Evolutionary conservation across 495 filamentous ascomycete genomes (phyloP).

Genomic region (Xylaria venustula): DNA sequence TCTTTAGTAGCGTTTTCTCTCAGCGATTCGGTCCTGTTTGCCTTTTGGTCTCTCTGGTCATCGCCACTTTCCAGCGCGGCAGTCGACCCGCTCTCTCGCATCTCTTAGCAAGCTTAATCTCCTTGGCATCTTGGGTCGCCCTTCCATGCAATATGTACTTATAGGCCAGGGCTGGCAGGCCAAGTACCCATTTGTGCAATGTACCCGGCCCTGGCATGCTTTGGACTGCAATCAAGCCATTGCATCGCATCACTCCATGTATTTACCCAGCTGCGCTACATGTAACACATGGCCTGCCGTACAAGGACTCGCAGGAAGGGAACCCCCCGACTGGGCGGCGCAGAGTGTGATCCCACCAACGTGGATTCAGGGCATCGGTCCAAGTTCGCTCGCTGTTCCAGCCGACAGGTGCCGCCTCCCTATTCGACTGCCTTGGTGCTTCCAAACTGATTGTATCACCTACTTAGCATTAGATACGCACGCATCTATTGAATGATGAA

Average conservation of each 20-base stretch:
- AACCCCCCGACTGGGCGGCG: conserved; percentile 10
- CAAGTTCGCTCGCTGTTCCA: neutral
- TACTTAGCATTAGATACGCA: too few species aligned
- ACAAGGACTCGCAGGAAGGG: neutral
- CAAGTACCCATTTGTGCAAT: too few species aligned
- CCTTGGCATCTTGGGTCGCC: neutral
- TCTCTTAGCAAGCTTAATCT: neutral
- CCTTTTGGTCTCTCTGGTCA: too few species aligned
- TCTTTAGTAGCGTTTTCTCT: neutral
- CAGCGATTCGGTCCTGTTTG: conserved; percentile 8
- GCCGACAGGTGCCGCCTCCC: too few species aligned
- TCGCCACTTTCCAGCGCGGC: neutral
- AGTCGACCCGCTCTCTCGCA: neutral
- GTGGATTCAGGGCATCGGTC: conserved; percentile 3
- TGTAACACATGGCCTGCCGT: neutral
- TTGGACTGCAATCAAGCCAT: too few species aligned
- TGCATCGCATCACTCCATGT: too few species aligned
- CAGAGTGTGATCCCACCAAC: conserved; percentile 14
- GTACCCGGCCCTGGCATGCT: too few species aligned
- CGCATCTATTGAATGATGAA: too few species aligned
- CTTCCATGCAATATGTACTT: neutral
- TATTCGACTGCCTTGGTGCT: too few species aligned
- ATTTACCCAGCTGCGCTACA: neutral
- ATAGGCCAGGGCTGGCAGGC: too few species aligned
- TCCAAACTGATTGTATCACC: too few species aligned